phyloP scores from a whole-genome alignment of 1,284 basidiomycete species.

The Schizophyllum commune region DNA sequence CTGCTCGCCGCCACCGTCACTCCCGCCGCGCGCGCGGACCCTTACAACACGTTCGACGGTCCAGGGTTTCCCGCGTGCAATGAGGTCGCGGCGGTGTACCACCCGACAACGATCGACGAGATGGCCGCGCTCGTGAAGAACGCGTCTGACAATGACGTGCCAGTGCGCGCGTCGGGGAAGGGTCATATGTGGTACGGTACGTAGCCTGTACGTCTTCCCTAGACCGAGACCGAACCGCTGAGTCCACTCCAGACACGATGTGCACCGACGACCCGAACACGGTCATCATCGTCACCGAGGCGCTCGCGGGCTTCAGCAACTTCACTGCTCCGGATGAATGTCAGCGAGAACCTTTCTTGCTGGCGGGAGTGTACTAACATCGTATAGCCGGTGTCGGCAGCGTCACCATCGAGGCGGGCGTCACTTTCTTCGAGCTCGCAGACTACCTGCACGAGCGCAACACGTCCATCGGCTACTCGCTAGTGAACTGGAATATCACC shows the following conservation, averaged over 20 bases:
- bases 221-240: background rate
- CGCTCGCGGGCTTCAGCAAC: slow-evolving; percentile 22
- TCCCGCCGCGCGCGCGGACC: background rate
- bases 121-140: slow-evolving; percentile 24
- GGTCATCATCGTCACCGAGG: slow-evolving; percentile 26
- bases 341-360: background rate
- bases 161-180: slow-evolving; percentile 24
- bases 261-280: slow-evolving; percentile 27
- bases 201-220: slow-evolving; percentile 9
- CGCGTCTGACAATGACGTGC: slow-evolving; percentile 20
- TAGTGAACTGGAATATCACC: slow-evolving; percentile 31
- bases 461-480: slow-evolving; percentile 24
- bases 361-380: background rate
- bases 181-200: slow-evolving; percentile 9
- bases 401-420: slow-evolving; percentile 4
- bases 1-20: background rate
- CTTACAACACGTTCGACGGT: slow-evolving; percentile 27
- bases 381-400: slow-evolving; percentile 5
- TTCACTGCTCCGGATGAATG: background rate
- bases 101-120: slow-evolving; percentile 23
- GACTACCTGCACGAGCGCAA: slow-evolving; percentile 26
- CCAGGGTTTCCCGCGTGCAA: slow-evolving; percentile 25
- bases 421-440: slow-evolving; percentile 14
- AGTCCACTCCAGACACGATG: slow-evolving; percentile 24
- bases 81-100: slow-evolving; percentile 22